Conservation (phyloP, 192 early-diverging fungal genomes). For the Powellomyces hirtus region DNA sequence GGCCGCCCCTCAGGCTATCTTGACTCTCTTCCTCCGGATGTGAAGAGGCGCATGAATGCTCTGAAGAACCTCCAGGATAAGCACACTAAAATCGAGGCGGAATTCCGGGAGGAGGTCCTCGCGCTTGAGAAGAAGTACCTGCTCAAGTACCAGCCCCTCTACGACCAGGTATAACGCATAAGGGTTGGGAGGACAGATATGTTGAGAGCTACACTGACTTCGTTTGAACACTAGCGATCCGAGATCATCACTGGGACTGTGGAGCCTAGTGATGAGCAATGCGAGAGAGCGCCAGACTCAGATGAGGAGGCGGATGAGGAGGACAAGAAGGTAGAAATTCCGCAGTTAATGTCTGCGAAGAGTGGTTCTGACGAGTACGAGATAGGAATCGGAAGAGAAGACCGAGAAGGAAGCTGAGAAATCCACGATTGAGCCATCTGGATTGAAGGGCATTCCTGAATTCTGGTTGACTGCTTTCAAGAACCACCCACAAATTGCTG, state of each 20-base stretch:
- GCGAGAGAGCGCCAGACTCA: conserved; percentile 58
- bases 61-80: conserved; percentile 79
- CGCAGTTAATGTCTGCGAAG: too few species aligned
- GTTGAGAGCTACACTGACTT: too few species aligned
- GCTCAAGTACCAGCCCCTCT: conserved; percentile 80
- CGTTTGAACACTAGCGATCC: conserved; percentile 61
- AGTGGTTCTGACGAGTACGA: neutral
- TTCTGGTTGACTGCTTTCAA: conserved; percentile 96
- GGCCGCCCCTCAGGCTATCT: conserved; percentile 61
- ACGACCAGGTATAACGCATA: conserved; percentile 71
- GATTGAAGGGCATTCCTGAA: conserved; percentile 74
- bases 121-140: conserved; percentile 97
- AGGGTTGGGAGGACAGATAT: too few species aligned
- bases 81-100: conserved; percentile 77
- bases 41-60: conserved; percentile 82
- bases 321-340: neutral
- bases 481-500: conserved; percentile 75
- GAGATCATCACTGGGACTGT: conserved; percentile 71
- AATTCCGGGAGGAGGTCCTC: conserved; percentile 92
- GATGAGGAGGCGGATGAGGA: conserved; percentile 23
- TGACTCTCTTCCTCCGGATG: conserved; percentile 59
- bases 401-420: conserved; percentile 7
- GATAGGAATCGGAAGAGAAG: too few species aligned
- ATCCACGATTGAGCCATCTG: neutral
- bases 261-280: conserved; percentile 92